Percentiles rank a stretch among this genome's conserved stretches.
These are phyloP conservation scores for Cucurbita argyrosperma DNA, from an alignment of 306 rosid genomes.

Conservation along the genomic window DNA sequence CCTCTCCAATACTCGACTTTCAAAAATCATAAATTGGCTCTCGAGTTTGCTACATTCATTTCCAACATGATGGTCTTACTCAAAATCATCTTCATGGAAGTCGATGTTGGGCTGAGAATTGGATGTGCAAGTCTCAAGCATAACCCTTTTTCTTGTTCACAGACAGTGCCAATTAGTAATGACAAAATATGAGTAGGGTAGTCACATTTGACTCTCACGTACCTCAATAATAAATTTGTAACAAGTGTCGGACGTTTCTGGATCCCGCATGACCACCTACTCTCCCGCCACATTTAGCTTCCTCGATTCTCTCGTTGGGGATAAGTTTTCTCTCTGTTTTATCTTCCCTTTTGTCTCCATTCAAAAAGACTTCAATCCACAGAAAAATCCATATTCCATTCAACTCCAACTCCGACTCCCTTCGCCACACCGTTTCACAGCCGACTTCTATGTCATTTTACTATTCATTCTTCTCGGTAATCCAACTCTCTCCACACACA, in stretches of 20 bases:
- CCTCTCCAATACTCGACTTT: too few relatives aligned
- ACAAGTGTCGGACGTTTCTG: not conserved
- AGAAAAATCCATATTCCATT: not conserved
- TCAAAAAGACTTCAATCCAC: not conserved
- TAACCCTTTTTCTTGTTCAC: too few relatives aligned
- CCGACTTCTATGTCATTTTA: not conserved
- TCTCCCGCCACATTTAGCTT: not conserved
- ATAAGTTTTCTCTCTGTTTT: not conserved
- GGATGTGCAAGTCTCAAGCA: too few relatives aligned
- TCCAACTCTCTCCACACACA: not conserved
- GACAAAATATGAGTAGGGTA: too few relatives aligned
- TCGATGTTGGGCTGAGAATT: too few relatives aligned
- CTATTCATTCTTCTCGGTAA: not conserved
- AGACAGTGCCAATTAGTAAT: too few relatives aligned
- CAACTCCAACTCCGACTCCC: not conserved
- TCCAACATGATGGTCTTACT: too few relatives aligned
- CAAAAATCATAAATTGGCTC: too few relatives aligned
- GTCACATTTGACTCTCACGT: too few relatives aligned
- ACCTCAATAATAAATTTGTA: too few relatives aligned
- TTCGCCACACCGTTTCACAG: not conserved
- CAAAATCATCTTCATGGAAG: too few relatives aligned
- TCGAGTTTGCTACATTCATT: too few relatives aligned
- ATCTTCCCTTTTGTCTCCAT: not conserved
- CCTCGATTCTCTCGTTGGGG: not conserved
- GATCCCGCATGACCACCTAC: not conserved